Conservation (phyloP, 2,329 filamentous ascomycete genomes). For the Dactylonectria macrodidyma region DNA sequence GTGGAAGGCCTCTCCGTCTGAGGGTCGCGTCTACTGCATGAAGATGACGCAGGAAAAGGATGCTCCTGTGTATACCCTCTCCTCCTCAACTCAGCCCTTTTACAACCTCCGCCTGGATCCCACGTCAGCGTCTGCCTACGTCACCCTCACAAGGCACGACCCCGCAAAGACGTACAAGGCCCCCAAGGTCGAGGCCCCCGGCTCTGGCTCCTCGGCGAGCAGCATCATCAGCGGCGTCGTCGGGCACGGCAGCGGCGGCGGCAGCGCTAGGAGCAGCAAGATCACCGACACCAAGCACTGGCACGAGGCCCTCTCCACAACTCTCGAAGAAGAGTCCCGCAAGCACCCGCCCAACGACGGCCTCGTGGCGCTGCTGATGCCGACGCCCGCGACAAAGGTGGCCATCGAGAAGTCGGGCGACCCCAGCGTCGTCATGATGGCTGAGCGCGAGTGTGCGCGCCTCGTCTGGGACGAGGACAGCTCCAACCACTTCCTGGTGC, state of each 20-base stretch:
- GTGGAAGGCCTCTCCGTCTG: slow-evolving; percentile 73
- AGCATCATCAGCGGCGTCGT: slow-evolving; percentile 52
- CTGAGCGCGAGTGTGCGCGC: slow-evolving; percentile 78
- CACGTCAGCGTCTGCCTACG: slow-evolving; percentile 73
- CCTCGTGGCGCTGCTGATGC: slow-evolving; percentile 78
- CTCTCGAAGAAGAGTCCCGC: slow-evolving; percentile 69
- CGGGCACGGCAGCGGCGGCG: slow-evolving; percentile 41
- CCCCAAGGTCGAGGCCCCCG: slow-evolving; percentile 47
- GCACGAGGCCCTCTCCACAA: slow-evolving; percentile 71
- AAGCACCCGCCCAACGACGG: slow-evolving; percentile 71
- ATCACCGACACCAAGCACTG: slow-evolving; percentile 63
- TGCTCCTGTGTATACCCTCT: slow-evolving; percentile 77
- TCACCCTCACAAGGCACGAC: slow-evolving; percentile 72
- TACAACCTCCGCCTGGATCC: slow-evolving; percentile 77
- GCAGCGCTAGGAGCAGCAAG: slow-evolving; percentile 46
- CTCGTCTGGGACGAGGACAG: slow-evolving; percentile 80
- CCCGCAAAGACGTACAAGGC: slow-evolving; percentile 71
- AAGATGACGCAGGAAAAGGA: slow-evolving; percentile 70
- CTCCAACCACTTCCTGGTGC: slow-evolving; percentile 72
- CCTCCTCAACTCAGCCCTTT: slow-evolving; percentile 73
- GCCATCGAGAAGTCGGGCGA: slow-evolving; percentile 74
- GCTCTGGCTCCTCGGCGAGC: slow-evolving; percentile 43
- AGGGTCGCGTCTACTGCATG: slow-evolving; percentile 73
- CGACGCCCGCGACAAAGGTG: slow-evolving; percentile 73
- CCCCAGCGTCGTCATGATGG: slow-evolving; percentile 71